These are phyloP conservation scores for Fragilariopsis cylindrus DNA, from an alignment of 108 stramenopile species.

Conservation along the genomic window DNA sequence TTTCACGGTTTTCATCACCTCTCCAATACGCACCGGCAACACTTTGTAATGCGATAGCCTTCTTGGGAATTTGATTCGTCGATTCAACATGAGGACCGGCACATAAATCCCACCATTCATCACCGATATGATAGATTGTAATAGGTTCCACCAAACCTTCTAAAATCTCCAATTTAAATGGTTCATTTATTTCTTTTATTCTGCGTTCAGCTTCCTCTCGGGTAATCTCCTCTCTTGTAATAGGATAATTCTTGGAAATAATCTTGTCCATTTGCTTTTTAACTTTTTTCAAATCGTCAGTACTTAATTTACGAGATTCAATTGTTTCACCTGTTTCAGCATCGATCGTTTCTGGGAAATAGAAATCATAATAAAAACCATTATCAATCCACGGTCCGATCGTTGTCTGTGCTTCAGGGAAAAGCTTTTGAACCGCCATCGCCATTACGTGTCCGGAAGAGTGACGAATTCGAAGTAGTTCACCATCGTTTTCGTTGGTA, in stretches of 20 bases:
- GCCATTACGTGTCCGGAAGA: conserved; percentile 98
- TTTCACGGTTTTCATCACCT: conserved; percentile 95
- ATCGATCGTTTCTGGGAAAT: conserved; percentile 77
- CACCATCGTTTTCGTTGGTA: conserved; percentile 90
- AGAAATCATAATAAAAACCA: conserved; percentile 98
- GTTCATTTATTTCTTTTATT: conserved; percentile 83
- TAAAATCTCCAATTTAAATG: conserved; percentile 95
- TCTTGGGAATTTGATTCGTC: conserved; percentile 83
- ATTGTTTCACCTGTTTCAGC: conserved; percentile 66
- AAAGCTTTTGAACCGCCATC: conserved; percentile 95
- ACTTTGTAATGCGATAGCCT: conserved; percentile 80
- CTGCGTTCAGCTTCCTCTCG: conserved; percentile 87
- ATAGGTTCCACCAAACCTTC: conserved; percentile 94
- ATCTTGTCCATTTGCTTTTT: conserved; percentile 98
- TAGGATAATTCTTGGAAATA: conserved; percentile 85
- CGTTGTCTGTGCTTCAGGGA: conserved; percentile 93
- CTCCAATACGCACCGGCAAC: conserved; percentile 99
- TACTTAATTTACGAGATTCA: conserved; percentile 69
- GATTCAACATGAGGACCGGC: conserved; percentile 95
- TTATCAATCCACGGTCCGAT: conserved; percentile 99
- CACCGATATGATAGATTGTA: conserved; percentile 94
- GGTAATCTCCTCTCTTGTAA: conserved; percentile 87
- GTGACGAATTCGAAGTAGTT: conserved; percentile 91
- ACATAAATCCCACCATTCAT: conserved; percentile 98
- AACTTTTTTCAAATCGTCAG: conserved; percentile 83